phyloP scores from a whole-genome alignment of 768 basidiomycete genomes.

The Cubamyces lactineus region DNA sequence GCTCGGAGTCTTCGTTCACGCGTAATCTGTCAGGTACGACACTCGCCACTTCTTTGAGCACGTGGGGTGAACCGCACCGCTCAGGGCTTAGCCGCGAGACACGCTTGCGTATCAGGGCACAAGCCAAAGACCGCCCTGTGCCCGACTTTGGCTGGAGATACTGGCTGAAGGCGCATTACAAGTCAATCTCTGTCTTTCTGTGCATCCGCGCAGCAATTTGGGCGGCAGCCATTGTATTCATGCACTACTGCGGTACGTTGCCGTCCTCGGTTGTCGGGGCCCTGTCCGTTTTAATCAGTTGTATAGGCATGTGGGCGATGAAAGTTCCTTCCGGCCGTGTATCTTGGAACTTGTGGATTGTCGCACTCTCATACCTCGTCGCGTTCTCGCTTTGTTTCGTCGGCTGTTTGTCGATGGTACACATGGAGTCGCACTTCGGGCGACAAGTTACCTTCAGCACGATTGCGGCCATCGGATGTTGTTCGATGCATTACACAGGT shows the following conservation, averaged over 20 bases:
- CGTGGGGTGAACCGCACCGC: conserved; percentile 32
- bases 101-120: conserved; percentile 32
- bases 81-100: conserved; percentile 34
- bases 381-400: conserved; percentile 33
- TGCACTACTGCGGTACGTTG: conserved; percentile 36
- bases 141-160: conserved; percentile 32
- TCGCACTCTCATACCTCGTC: conserved; percentile 32
- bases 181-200: conserved; percentile 25
- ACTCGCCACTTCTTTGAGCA: conserved; percentile 19
- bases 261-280: background rate
- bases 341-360: conserved; percentile 28
- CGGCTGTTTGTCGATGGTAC: conserved; percentile 32
- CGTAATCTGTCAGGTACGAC: conserved; percentile 27
- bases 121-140: conserved; percentile 30
- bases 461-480: conserved; percentile 30
- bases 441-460: conserved; percentile 35
- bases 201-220: conserved; percentile 31
- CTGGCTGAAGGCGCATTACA: conserved; percentile 27
- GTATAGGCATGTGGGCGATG: conserved; percentile 37
- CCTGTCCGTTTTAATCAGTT: background rate
- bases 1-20: conserved; percentile 16
- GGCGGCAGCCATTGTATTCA: conserved; percentile 34
- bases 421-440: conserved; percentile 35
- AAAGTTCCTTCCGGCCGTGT: conserved; percentile 32
- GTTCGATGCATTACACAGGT: conserved; percentile 38